These are phyloP conservation scores for Phanerodontia chrysosporium DNA, from an alignment of 768 basidiomycete genomes.

Conservation along the genomic window DNA sequence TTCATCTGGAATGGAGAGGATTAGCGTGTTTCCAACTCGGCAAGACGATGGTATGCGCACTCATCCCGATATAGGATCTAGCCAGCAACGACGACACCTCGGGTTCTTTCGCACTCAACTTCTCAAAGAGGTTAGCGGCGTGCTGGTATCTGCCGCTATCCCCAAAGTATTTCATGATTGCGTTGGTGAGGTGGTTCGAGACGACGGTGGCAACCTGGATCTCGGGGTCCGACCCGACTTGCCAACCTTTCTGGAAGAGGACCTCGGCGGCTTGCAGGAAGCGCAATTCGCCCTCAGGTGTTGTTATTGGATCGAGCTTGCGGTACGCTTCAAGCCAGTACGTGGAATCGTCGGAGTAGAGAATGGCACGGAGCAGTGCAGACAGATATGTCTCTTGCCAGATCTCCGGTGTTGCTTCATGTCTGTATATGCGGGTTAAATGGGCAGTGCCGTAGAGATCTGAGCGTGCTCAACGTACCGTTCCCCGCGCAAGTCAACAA, in stretches of 20 bases:
- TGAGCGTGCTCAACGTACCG: conserved; percentile 47
- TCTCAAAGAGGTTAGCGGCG: conserved; percentile 93
- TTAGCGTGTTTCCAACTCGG: background rate
- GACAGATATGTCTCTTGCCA: conserved; percentile 99
- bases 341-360: conserved; percentile 93
- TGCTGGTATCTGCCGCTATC: conserved; percentile 84
- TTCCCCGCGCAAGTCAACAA: conserved; percentile 91
- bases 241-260: conserved; percentile 93
- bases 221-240: conserved; percentile 96
- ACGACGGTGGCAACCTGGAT: conserved; percentile 97
- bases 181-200: too few species aligned
- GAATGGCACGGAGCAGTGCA: conserved; percentile 82
- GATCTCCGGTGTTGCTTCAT: conserved; percentile 85
- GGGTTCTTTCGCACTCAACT: conserved; percentile 77
- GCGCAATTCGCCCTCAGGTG: conserved; percentile 80
- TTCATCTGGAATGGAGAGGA: too few species aligned
- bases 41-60: conserved; percentile 45
- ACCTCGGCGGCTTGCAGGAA: conserved; percentile 90
- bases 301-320: conserved; percentile 91
- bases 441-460: conserved; percentile 9
- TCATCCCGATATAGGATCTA: conserved; percentile 93
- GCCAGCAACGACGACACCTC: conserved; percentile 88
- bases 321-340: conserved; percentile 92
- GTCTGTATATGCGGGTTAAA: conserved; percentile 38
- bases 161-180: conserved; percentile 97